Percentiles rank a stretch among this genome's conserved stretches.
Conservation (phyloP, 1,139 yeast species). For the Lipomyces yarrowii region DNA sequence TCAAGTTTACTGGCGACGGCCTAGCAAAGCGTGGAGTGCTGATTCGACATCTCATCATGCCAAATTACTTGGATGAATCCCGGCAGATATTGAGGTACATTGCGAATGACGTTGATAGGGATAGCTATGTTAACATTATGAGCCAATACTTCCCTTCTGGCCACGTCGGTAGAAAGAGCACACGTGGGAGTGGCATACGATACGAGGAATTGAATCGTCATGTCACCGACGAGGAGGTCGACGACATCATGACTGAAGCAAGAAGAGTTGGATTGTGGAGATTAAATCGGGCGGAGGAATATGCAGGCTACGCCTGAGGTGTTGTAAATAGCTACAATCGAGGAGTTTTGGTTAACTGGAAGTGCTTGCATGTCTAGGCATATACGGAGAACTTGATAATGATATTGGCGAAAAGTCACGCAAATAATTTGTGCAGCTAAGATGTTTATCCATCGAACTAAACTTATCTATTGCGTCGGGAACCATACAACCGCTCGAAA, state of each 20-base stretch:
- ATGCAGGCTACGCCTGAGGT: conserved; percentile 18
- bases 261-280: conserved; percentile 29
- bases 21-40: conserved; percentile 30
- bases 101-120: conserved; percentile 28
- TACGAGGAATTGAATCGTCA: conserved; percentile 28
- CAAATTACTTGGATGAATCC: conserved; percentile 25
- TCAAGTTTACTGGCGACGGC: conserved; percentile 32
- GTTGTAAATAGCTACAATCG: background rate
- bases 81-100: conserved; percentile 25
- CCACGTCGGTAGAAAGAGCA: conserved; percentile 30
- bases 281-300: conserved; percentile 27
- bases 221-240: conserved; percentile 28
- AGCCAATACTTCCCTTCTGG: conserved; percentile 31
- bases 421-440: too few relatives aligned
- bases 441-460: too few relatives aligned
- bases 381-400: too few relatives aligned
- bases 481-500: too few relatives aligned
- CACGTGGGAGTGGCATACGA: conserved; percentile 25
- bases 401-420: too few relatives aligned
- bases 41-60: conserved; percentile 31
- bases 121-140: conserved; percentile 31
- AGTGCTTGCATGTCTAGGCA: too few relatives aligned
- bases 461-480: too few relatives aligned
- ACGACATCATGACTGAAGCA: conserved; percentile 25
- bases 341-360: background rate